Conservation (phyloP, 2,329 filamentous ascomycete species). For the Penicillium psychrosexuale region DNA sequence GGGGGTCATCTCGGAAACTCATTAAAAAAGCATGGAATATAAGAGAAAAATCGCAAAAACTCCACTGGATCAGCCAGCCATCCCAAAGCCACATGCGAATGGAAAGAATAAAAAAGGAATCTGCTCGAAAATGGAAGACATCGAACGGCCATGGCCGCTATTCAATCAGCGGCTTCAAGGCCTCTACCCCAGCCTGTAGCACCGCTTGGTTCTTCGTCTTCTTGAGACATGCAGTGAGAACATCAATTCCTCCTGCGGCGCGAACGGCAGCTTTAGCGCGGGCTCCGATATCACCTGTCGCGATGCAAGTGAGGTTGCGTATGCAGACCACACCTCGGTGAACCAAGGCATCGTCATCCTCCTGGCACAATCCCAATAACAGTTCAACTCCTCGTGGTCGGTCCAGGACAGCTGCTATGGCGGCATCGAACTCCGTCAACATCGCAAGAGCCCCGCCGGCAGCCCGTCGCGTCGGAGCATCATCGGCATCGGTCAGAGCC, state of each 20-base stretch:
- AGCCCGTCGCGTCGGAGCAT: slow-evolving; percentile 72
- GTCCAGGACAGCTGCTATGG: slow-evolving; percentile 67
- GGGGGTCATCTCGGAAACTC: slow-evolving; percentile 7
- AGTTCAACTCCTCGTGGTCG: slow-evolving; percentile 69
- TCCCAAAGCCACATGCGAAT: slow-evolving; percentile 11
- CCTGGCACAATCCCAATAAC: slow-evolving; percentile 75
- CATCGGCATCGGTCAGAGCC: slow-evolving; percentile 82
- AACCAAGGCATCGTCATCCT: slow-evolving; percentile 55
- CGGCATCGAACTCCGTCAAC: slow-evolving; percentile 73
- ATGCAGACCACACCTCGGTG: slow-evolving; percentile 72
- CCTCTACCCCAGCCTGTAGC: slow-evolving; percentile 67
- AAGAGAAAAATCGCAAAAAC: slow-evolving; percentile 6
- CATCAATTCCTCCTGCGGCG: slow-evolving; percentile 61
- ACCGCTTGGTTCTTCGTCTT: slow-evolving; percentile 67
- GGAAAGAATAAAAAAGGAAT: slow-evolving; percentile 6
- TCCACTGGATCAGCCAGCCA: slow-evolving; percentile 2
- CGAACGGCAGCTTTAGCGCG: slow-evolving; percentile 60
- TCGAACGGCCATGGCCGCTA: slow-evolving; percentile 1
- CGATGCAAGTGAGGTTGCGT: slow-evolving; percentile 64
- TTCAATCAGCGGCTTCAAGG: slow-evolving; percentile 65
- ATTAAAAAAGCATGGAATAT: slow-evolving; percentile 2
- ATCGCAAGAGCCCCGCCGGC: slow-evolving; percentile 86
- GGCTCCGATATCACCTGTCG: slow-evolving; percentile 63
- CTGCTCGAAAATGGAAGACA: slow-evolving; percentile 3
- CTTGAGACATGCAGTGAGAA: slow-evolving; percentile 67